A percentile compares a stretch with the other conserved stretches of the same genome.
phyloP scores from a whole-genome alignment of 495 filamentous ascomycete genomes.

The Choiromyces venosus region DNA sequence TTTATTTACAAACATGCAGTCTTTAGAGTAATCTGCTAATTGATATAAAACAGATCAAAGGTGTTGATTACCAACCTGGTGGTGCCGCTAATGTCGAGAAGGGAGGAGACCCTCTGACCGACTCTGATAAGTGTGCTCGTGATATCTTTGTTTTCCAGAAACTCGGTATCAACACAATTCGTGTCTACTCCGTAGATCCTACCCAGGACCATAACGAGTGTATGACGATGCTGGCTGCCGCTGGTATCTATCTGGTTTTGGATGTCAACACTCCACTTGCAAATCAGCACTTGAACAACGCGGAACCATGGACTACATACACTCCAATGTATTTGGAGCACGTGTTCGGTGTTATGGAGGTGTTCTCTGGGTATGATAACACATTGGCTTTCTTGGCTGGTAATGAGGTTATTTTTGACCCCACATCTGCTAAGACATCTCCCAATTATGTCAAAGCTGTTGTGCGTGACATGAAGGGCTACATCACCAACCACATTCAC shows the following conservation, averaged over 20 bases:
- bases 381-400: conserved; percentile 69
- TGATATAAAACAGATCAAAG: conserved; percentile 51
- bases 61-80: conserved; percentile 59
- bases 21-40: conserved; percentile 45
- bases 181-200: conserved; percentile 65
- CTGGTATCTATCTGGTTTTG: conserved; percentile 61
- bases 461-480: conserved; percentile 73
- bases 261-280: conserved; percentile 49
- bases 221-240: conserved; percentile 60
- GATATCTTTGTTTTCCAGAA: conserved; percentile 59
- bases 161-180: conserved; percentile 64
- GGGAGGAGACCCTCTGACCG: conserved; percentile 51
- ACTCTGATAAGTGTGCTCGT: conserved; percentile 53
- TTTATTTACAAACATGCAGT: not conserved
- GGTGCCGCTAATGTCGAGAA: conserved; percentile 19
- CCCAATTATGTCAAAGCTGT: conserved; percentile 74
- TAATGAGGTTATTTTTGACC: conserved; percentile 70
- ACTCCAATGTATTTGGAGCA: conserved; percentile 57
- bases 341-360: conserved; percentile 66
- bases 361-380: conserved; percentile 65
- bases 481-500: conserved; percentile 53
- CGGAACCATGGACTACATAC: conserved; percentile 42
- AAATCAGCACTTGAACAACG: conserved; percentile 45
- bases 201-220: conserved; percentile 56
- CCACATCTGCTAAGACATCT: conserved; percentile 60